Base-by-base conservation (phyloP, 2,329 filamentous ascomycete species). In the Malbranchea zuffiana region DNA sequence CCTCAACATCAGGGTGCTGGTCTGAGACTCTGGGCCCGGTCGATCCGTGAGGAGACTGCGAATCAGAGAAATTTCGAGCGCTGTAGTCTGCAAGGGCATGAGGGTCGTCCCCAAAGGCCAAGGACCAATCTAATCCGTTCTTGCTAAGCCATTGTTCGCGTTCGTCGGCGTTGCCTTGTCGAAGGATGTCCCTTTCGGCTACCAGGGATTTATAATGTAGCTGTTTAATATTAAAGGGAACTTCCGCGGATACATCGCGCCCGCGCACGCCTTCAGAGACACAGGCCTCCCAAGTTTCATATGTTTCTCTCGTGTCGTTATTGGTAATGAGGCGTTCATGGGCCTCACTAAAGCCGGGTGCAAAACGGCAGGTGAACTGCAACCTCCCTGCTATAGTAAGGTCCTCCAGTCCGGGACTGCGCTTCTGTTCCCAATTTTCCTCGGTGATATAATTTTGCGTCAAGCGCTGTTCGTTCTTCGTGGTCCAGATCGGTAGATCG, bases 241-340 rank as follows among this genome's bases (percentile, higher is more conserved):
- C 67, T 50, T 92, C 80, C 16, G 77, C 71, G 6, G 72, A 65
- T 1, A 95, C 84, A 18, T 75, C 71, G 38, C 78, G 72, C 10
- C 69, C 62, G 2, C 90, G 76, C 0, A 94, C 83, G 8, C 88
- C 88, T 57, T 96, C 87, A 0, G 85, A 77, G 26, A 81, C 75
- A 56, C 88, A 95, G 0, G 86, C 83, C 58, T 95, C 86, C 85
- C 87, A 96, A 0, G 81, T 82, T 62, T 96, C 88, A 46, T 84
- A 93, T 0, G 87, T 95, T 65, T 96, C 90, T 20, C 88, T 79
- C 1, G 81, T 80, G 54, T 93, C 78, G 51, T 93, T 94, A 57
- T 92, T 83, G 32, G 77, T 74, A 15, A 94, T 78, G 49, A 94
- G 95, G 1, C 69, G 70, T 46, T 83, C 72, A 54, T 96, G 90